Conservation (phyloP, 2,329 filamentous ascomycete genomes). For the Cercospora sp. region DNA sequence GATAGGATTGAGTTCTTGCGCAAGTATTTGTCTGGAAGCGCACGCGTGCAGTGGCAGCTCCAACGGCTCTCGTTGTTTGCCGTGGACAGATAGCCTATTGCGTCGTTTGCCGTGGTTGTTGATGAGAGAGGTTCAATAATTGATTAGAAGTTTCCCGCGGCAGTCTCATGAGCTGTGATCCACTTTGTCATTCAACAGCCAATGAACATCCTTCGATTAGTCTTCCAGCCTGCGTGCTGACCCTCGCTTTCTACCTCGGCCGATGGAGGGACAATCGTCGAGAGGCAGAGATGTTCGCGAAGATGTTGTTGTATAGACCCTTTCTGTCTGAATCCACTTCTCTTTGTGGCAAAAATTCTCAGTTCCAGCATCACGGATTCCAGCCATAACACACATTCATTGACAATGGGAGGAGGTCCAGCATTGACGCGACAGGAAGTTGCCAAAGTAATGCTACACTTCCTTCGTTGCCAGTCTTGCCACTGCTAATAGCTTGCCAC, state of each 20-base stretch:
- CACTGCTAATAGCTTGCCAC: constrained; percentile 2
- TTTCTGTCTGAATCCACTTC: neutral
- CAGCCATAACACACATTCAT: neutral
- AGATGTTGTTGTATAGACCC: constrained; percentile 1
- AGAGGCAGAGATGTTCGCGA: neutral
- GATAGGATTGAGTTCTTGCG: neutral
- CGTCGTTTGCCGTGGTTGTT: too few species aligned
- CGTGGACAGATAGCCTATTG: too few species aligned
- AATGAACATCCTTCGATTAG: constrained; percentile 9
- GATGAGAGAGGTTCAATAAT: too few species aligned
- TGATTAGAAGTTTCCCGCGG: too few species aligned
- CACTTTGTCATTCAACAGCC: neutral
- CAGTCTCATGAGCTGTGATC: neutral
- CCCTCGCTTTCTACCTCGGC: constrained; percentile 7
- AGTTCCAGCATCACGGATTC: neutral
- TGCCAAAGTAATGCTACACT: constrained; percentile 25
- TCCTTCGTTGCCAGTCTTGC: neutral
- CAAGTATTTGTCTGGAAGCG: neutral
- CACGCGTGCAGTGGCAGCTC: too few species aligned
- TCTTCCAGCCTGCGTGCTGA: constrained; percentile 6
- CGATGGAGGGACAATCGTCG: neutral
- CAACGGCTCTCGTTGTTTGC: too few species aligned
- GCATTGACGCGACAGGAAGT: constrained; percentile 35
- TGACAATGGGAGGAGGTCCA: constrained; percentile 14
- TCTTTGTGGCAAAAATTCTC: neutral